Percentiles rank a stretch among this genome's conserved stretches.
These are phyloP conservation scores for Boletus pseudo-olivaceus DNA, from an alignment of 768 basidiomycete species.

Conservation along the genomic window DNA sequence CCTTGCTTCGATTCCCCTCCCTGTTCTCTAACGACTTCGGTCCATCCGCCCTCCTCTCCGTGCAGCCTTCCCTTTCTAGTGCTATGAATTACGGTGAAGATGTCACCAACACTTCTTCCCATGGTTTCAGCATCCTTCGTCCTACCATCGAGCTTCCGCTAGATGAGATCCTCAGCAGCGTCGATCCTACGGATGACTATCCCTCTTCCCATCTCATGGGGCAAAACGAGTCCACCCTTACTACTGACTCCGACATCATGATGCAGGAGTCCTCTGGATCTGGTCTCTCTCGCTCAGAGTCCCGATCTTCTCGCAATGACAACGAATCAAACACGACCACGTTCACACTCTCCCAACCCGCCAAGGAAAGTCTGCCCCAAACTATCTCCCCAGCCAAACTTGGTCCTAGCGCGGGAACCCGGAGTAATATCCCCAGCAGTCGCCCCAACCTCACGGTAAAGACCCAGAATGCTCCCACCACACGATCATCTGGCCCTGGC, in stretches of 20 bases:
- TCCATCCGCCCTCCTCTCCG: conserved; percentile 69
- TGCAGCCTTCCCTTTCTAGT: conserved; percentile 63
- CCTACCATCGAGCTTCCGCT: conserved; percentile 85
- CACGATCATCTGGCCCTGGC: conserved; percentile 57
- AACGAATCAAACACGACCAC: conserved; percentile 8
- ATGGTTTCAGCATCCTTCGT: conserved; percentile 59
- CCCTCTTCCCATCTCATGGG: neutral
- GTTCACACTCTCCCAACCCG: conserved; percentile 36
- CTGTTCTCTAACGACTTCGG: conserved; percentile 75
- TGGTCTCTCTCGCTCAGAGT: conserved; percentile 11
- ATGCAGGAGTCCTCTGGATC: conserved; percentile 28
- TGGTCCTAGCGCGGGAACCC: conserved; percentile 50
- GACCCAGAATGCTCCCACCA: conserved; percentile 44
- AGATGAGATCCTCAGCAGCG: conserved; percentile 64
- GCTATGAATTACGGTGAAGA: conserved; percentile 79
- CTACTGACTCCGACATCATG: conserved; percentile 19
- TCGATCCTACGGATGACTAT: conserved; percentile 25
- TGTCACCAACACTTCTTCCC: conserved; percentile 45
- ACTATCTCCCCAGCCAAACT: conserved; percentile 59
- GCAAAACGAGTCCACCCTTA: conserved; percentile 6
- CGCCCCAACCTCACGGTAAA: conserved; percentile 62
- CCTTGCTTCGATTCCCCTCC: conserved; percentile 64
- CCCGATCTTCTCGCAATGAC: conserved; percentile 2
- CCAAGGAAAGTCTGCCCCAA: conserved; percentile 43
- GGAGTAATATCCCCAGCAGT: conserved; percentile 40